Evolutionary conservation across 75 land plant genomes (phyloP).

Genomic region (Sequoiadendron giganteum): DNA sequence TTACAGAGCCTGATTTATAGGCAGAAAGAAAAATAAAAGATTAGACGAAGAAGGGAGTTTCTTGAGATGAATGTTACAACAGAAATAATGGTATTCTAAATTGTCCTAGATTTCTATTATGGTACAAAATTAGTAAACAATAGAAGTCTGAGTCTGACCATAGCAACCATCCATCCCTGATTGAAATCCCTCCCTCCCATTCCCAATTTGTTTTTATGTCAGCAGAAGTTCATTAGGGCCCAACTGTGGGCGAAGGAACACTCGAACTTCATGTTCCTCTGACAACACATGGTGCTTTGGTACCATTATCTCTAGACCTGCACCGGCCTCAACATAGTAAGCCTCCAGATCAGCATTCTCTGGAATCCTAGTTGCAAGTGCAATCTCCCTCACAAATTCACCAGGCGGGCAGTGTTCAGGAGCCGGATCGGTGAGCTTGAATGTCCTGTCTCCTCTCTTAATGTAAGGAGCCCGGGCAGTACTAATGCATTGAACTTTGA

Average conservation of each 20-base stretch:
- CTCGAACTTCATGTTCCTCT: conserved; percentile 92
- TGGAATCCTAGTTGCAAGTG: conserved; percentile 88
- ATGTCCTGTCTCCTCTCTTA: conserved; percentile 84
- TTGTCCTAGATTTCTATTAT: conserved; percentile 14
- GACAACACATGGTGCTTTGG: conserved; percentile 82
- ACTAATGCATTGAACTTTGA: conserved; percentile 83
- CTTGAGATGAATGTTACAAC: conserved; percentile 11
- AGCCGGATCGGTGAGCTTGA: conserved; percentile 81
- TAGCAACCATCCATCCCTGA: conserved; percentile 10
- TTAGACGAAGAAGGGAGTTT: conserved; percentile 6
- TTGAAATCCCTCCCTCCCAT: not conserved
- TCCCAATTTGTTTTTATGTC: conserved; percentile 19
- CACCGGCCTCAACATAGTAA: conserved; percentile 74
- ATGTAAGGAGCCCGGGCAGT: conserved; percentile 72
- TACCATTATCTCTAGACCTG: conserved; percentile 92
- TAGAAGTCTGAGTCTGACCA: conserved; percentile 16
- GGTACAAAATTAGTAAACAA: conserved; percentile 17
- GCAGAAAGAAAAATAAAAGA: conserved; percentile 14
- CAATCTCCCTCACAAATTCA: conserved; percentile 92
- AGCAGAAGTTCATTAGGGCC: conserved; percentile 61
- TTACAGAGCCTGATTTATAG: conserved; percentile 12
- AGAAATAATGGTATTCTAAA: conserved; percentile 6
- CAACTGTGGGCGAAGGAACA: conserved; percentile 79
- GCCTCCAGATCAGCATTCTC: conserved; percentile 97
- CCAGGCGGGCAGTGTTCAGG: conserved; percentile 98